Base-by-base conservation (phyloP, 371 early-diverging fungal species). In the Saksenaea oblongispora region DNA sequence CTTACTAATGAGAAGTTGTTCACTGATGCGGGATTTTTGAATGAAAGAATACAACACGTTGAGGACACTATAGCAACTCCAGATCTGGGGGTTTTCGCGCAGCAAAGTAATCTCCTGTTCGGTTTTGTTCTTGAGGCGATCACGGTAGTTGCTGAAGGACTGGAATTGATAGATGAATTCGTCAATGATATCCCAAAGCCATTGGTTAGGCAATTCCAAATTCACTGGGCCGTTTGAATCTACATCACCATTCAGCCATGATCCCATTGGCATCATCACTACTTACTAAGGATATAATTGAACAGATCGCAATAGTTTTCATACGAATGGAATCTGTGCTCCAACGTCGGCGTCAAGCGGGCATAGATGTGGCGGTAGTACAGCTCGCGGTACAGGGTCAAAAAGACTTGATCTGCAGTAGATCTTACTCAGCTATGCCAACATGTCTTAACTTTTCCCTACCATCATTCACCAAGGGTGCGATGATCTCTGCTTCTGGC, bases 121-220 rank as follows among this genome's bases (percentile, higher is more conserved):
- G 27, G 84, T 75, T 79, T 92, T 93, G 83, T 80, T 90, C 82
- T 88, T 86, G 63, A 88, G 76, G 62, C 93, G 92, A 79, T 88
- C 92, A 62, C 96, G 91, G 84, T 89, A 96, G 71, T 91, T 89
- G 81, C 95, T 93, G 87, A 95, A 97, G 51, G 95, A 89, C 84
- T 97, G 96, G 91, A 95, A 97, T 84, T 97, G 98, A 77, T 95
- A 97, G 67, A 97, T 95, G 79, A 97, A 96, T 82, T 97, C 98
- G 72, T 97, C 98, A 70, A 97, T 95, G 70, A 97, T 96, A 80
- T 97, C 98, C 97, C 97, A 97, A 56, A 97, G 84, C 98, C 98
- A 97, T 83, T 95, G 95, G 83, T 94, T 95, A 34, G 98, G 98
- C 66, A 97, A 88, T 80, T 97, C 98, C 55, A 94, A 82, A 44